Evolutionary conservation across 495 filamentous ascomycete species (phyloP).

Genomic region (Rusavskia elegans): DNA sequence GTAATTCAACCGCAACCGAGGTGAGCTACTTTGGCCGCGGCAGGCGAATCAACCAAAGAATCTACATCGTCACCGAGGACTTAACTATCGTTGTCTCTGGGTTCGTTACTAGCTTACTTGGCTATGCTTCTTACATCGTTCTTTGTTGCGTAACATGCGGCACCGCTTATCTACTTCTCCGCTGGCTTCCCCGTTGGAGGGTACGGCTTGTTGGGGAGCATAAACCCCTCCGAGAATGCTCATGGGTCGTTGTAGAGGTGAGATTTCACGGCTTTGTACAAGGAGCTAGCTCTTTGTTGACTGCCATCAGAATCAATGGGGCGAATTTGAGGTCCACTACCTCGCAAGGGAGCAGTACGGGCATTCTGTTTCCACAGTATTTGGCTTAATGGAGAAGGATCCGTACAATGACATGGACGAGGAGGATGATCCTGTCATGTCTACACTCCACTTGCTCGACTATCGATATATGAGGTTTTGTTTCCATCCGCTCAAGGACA

Average conservation of each 20-base stretch:
- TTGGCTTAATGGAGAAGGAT: conserved; percentile 46
- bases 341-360: conserved; percentile 56
- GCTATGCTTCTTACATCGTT: conserved; percentile 48
- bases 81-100: conserved; percentile 84
- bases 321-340: conserved; percentile 61
- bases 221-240: conserved; percentile 50
- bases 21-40: conserved; percentile 37
- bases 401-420: conserved; percentile 46
- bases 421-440: conserved; percentile 67
- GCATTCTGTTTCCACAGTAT: conserved; percentile 71
- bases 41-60: conserved; percentile 61
- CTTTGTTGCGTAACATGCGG: conserved; percentile 61
- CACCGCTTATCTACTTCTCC: conserved; percentile 63
- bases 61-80: conserved; percentile 87
- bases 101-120: conserved; percentile 57
- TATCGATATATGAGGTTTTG: conserved; percentile 91
- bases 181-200: conserved; percentile 82
- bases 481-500: conserved; percentile 76
- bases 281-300: conserved; percentile 7
- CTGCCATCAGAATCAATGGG: conserved; percentile 66
- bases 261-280: conserved; percentile 9
- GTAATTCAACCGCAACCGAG: conserved; percentile 39
- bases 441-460: conserved; percentile 55
- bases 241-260: conserved; percentile 84
- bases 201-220: conserved; percentile 57